Base-by-base conservation (phyloP, 345 rosid genomes). In the Psidium guajava region DNA sequence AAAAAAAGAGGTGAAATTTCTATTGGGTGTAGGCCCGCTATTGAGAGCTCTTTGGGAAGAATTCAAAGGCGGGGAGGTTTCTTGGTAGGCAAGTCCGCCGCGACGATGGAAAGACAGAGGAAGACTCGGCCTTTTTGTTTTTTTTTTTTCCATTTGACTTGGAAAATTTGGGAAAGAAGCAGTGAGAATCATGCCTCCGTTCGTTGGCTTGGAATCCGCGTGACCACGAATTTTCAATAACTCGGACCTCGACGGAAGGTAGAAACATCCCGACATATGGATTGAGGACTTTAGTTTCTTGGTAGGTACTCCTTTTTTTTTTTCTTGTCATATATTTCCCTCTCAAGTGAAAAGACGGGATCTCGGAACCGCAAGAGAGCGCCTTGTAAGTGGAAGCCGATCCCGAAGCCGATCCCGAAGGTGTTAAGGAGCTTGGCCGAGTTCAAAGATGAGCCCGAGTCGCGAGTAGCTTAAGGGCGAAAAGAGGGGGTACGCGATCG, bases 271-370 rank as follows among this genome's bases (percentile, higher is more conserved):
- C 21, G 1, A 13, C 54, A 16, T 6, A 5, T 2, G 8, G 10
- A 36, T 36, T 9, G 25, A 69, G 47, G 1, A 20, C 10, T 36
- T 69, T 5, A 21, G 18, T 32, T 32, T 32, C 22, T 64, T 6
- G 0, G 5, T 16, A 32, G 6, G 4, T 16, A 16, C 20, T 32
- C n/a, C n/a, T 32, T 8, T 64, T 15, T 28, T 8, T 13, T 10
- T 13, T 3, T 69, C 36, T 18, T 18, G 10, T 36, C 47, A 0
- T 36, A 4, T 8, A 36, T 69, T 3, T 32, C 13, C 10, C 80
- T 2, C 0, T 36, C 2, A 1, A 25, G 24, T 0, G 1, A 69
- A 8, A 8, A 1, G 12, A 18, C 0, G 6, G 3, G 40, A 32
- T 69, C 47, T 36, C 1, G 6, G 6, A 11, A 4, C 6, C 6